phyloP scores from a whole-genome alignment of 306 rosid species.

The Fragaria iinumae region DNA sequence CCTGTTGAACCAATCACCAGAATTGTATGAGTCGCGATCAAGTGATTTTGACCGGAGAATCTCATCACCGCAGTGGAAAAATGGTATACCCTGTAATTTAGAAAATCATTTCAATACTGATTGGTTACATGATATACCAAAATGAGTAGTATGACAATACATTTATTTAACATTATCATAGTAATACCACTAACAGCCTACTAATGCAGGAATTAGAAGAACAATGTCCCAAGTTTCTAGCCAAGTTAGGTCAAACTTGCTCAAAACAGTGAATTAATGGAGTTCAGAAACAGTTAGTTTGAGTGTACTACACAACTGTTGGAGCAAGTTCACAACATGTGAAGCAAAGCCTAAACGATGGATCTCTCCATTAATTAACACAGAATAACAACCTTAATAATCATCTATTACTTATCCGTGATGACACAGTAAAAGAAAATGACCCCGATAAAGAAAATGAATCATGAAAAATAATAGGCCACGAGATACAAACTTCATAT shows the following conservation, averaged over 20 bases:
- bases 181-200: not conserved
- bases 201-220: too few relatives aligned
- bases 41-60: slow-evolving; percentile 89
- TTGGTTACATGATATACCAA: not conserved
- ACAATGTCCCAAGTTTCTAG: not conserved
- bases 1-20: slow-evolving; percentile 99
- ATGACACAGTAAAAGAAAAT: not conserved
- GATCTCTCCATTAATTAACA: not conserved
- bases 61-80: slow-evolving; percentile 88
- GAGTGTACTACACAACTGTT: not conserved
- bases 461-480: not conserved
- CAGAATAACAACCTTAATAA: not conserved
- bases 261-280: not conserved
- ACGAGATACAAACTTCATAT: not conserved
- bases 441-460: not conserved
- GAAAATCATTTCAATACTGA: slow-evolving; percentile 15
- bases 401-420: not conserved
- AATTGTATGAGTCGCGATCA: slow-evolving; percentile 96
- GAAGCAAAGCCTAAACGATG: not conserved
- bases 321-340: not conserved
- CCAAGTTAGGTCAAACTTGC: slow-evolving; percentile 2
- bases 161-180: not conserved
- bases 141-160: not conserved
- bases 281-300: not conserved
- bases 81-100: slow-evolving; percentile 74